phyloP scores from a whole-genome alignment of 169 alveolate species.

The Cryptosporidium parvum region DNA sequence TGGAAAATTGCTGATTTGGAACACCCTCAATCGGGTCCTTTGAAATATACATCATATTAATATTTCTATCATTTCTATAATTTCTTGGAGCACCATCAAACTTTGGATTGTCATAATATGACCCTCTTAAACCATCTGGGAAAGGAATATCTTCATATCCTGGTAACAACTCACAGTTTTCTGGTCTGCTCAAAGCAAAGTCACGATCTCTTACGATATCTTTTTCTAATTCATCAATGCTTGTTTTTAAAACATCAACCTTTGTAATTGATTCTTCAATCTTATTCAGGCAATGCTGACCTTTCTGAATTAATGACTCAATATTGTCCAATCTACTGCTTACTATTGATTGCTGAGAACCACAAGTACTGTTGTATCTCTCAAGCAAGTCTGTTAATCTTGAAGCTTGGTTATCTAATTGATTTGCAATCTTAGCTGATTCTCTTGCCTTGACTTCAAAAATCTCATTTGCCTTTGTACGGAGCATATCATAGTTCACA shows the following conservation, averaged over 20 bases:
- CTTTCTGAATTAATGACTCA: constrained; percentile 71
- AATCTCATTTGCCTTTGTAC: constrained; percentile 83
- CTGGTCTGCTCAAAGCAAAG: constrained; percentile 77
- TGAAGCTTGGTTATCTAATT: constrained; percentile 67
- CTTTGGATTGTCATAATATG: constrained; percentile 80
- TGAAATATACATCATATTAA: constrained; percentile 85
- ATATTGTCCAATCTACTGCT: constrained; percentile 70
- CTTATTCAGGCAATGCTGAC: constrained; percentile 80
- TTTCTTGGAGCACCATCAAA: constrained; percentile 84
- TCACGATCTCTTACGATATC: constrained; percentile 81
- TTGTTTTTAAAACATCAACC: constrained; percentile 81
- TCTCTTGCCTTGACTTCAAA: constrained; percentile 66
- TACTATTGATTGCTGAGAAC: constrained; percentile 73
- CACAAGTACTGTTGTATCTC: constrained; percentile 69
- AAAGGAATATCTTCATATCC: constrained; percentile 83
- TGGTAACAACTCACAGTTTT: constrained; percentile 81
- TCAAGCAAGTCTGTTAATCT: constrained; percentile 62
- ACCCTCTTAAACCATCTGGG: constrained; percentile 84
- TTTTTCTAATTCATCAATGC: constrained; percentile 80
- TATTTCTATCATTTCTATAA: constrained; percentile 83
- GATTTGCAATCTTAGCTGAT: constrained; percentile 72
- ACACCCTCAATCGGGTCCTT: constrained; percentile 87
- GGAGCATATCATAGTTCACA: constrained; percentile 83
- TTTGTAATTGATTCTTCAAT: constrained; percentile 81
- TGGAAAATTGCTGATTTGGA: constrained; percentile 86